Evolutionary conservation across 163 green algal species (phyloP), one percentile per base, ranked within the genome.

Genomic region (Trebouxiophyceae sp.): DNA sequence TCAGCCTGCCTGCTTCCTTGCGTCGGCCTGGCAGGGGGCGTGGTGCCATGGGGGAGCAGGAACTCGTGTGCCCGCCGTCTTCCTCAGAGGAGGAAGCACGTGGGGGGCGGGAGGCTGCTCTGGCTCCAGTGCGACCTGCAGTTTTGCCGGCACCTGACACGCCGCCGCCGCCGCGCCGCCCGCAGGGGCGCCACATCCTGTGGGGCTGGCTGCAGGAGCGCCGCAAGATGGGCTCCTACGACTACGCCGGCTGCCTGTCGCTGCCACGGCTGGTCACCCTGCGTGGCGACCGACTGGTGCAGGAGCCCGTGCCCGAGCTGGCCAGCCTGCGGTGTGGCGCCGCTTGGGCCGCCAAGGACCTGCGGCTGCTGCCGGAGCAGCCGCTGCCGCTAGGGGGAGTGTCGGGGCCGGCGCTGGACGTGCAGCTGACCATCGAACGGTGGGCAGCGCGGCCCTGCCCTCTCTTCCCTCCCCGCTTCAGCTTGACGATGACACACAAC

Each of bases 201-300:
- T 94, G 83, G 84, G 88, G 81, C 2, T 96, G 89, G 89, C 62
- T 90, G 50, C 89, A 96, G 71, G 89, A 96, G 74, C 69, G 81
- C 34, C 81, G 86, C 54, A 83, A 81, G 59, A 75, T 88, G 33
- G 84, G 81, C 30, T 63, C 68, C 23, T 91, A 89, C 55, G 71
- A 83, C 46, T 93, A 93, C 66, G 77, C 87, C 7, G 87, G 89
- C 61, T 95, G 88, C 80, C 68, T 96, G 22, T 82, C 75, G 24
- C 46, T 91, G 27, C 87, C 89, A 0, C 80, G 89, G 4, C 68
- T 88, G 39, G 74, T 96, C 46, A 77, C 62, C 39, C 57, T 85
- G 1, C 28, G 24, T 8, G 62, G 67, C 22, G 54, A 77, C 32
- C 50, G 55, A 2, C 65, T 85, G 7, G 39, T 81, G 24, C 84